These are phyloP conservation scores for Trichoderma asperelloides DNA, from an alignment of 495 filamentous ascomycete genomes.

Conservation along the genomic window DNA sequence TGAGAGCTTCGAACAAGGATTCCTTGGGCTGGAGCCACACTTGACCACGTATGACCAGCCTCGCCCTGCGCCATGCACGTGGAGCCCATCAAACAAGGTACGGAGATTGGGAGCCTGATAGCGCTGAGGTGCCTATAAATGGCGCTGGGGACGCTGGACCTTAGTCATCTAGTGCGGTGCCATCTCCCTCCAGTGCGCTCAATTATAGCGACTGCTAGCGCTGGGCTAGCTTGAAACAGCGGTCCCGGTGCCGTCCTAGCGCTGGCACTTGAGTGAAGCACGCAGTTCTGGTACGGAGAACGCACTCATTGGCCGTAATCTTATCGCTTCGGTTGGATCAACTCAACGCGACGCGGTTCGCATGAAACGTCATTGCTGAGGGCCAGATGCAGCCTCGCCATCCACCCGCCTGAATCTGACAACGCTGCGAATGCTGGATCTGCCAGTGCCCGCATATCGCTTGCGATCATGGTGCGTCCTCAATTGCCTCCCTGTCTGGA, in stretches of 20 bases:
- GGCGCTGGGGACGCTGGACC: not conserved
- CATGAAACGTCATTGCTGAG: not conserved
- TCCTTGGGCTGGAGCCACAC: not conserved
- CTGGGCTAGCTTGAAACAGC: not conserved
- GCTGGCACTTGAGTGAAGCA: not conserved
- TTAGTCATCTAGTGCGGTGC: not conserved
- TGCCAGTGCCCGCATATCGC: not conserved
- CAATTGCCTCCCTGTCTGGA: not conserved
- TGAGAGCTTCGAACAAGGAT: slow-evolving; percentile 3
- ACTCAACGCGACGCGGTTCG: not conserved
- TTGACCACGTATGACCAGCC: slow-evolving; percentile 7
- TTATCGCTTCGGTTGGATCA: not conserved
- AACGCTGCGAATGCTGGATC: not conserved
- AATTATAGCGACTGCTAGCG: not conserved
- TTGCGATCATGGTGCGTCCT: slow-evolving; percentile 5
- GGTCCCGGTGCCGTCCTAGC: not conserved
- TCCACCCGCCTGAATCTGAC: not conserved
- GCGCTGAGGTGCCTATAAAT: not conserved
- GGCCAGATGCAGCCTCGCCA: not conserved
- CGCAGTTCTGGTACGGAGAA: too few relatives aligned
- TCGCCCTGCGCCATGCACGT: slow-evolving; percentile 3
- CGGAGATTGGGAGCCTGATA: not conserved
- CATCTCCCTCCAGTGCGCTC: too few relatives aligned
- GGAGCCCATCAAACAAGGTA: not conserved
- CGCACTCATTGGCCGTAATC: not conserved